phyloP scores from a whole-genome alignment of 2,329 filamentous ascomycete genomes.

The Fusarium sp. region DNA sequence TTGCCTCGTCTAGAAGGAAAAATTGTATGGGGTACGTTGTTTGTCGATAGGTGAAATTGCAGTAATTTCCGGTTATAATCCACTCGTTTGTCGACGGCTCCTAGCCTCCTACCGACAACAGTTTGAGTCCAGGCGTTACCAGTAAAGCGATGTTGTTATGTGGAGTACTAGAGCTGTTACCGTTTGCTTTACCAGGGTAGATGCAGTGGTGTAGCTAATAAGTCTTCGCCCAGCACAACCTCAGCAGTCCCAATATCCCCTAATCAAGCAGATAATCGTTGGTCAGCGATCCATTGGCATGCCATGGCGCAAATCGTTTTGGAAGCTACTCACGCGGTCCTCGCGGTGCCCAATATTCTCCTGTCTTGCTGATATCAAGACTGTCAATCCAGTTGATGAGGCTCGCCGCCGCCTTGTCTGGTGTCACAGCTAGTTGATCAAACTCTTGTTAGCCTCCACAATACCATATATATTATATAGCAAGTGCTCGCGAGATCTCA shows the following conservation, averaged over 20 bases:
- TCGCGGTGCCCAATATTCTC: slow-evolving; percentile 77
- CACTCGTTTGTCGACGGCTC: not conserved
- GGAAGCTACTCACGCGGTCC: slow-evolving; percentile 66
- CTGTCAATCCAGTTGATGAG: slow-evolving; percentile 69
- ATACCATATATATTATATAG: not conserved
- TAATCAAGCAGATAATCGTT: slow-evolving; percentile 22
- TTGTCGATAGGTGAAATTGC: slow-evolving; percentile 22
- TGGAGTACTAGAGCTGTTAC: not conserved
- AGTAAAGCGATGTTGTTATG: not conserved
- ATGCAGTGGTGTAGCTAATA: slow-evolving; percentile 71
- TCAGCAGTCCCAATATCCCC: slow-evolving; percentile 77
- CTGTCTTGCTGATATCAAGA: slow-evolving; percentile 72
- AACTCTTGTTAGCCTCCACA: not conserved
- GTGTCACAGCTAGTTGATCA: slow-evolving; percentile 66
- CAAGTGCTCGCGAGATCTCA: slow-evolving; percentile 41
- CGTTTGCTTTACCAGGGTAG: slow-evolving; percentile 66
- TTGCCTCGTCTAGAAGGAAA: slow-evolving; percentile 18
- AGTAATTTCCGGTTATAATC: slow-evolving; percentile 24
- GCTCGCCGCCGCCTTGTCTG: slow-evolving; percentile 71
- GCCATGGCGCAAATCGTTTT: not conserved
- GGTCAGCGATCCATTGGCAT: slow-evolving; percentile 11
- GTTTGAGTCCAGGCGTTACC: not conserved
- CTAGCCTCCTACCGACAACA: not conserved
- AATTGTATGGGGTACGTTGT: not conserved
- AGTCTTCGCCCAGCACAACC: slow-evolving; percentile 66